A percentile compares a stretch with the other conserved stretches of the same genome.
phyloP scores from a whole-genome alignment of 257 asterid species.

The Solanum ahanhuiri region DNA sequence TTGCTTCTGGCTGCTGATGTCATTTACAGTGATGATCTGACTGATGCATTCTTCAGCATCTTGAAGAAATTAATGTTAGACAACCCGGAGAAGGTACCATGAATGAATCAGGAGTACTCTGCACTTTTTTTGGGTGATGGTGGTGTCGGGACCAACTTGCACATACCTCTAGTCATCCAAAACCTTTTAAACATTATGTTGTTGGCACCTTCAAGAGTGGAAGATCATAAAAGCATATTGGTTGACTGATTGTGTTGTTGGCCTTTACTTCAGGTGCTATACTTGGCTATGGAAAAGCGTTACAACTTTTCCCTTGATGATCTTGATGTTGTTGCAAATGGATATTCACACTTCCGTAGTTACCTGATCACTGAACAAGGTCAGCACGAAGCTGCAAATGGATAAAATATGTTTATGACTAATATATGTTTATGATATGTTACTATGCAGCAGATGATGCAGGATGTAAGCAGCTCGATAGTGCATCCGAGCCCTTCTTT shows the following conservation, averaged over 20 bases:
- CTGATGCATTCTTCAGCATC: slow-evolving; percentile 65
- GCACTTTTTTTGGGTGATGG: neutral
- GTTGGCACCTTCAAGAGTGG: neutral
- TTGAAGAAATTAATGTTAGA: slow-evolving; percentile 49
- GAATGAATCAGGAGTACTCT: neutral
- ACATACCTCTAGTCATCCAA: neutral
- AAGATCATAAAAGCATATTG: neutral
- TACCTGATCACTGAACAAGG: slow-evolving; percentile 34
- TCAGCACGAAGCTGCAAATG: slow-evolving; percentile 6
- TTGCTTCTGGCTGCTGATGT: slow-evolving; percentile 93
- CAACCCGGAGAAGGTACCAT: slow-evolving; percentile 52
- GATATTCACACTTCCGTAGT: slow-evolving; percentile 68
- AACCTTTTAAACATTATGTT: neutral
- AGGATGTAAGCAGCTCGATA: slow-evolving; percentile 25
- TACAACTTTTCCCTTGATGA: slow-evolving; percentile 78
- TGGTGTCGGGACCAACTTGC: neutral
- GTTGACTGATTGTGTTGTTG: neutral
- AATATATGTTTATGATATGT: neutral
- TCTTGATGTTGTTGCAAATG: slow-evolving; percentile 85
- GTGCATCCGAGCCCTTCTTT: slow-evolving; percentile 17
- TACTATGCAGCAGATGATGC: slow-evolving; percentile 10
- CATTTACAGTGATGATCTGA: slow-evolving; percentile 70
- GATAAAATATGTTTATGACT: no score
- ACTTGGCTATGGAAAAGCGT: slow-evolving; percentile 88
- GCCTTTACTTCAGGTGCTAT: slow-evolving; percentile 44